Evolutionary conservation across 345 rosid species (phyloP), one percentile per base, ranked within the genome.

Genomic region (Iberis pinnata): DNA sequence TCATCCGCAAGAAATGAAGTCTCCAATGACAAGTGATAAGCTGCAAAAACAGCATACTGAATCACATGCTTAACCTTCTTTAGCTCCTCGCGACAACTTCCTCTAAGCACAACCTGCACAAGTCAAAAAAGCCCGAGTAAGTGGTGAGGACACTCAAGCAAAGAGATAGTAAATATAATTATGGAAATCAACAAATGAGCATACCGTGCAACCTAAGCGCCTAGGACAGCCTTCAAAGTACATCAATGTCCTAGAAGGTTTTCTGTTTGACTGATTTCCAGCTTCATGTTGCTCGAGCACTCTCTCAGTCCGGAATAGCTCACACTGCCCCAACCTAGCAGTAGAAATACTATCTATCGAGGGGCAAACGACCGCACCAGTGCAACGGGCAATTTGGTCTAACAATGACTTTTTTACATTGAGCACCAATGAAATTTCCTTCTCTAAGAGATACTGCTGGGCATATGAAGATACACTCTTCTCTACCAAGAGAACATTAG

Each of bases 1-100:
- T 93, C 99, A 60, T 93, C 99, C 26, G 96, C 97, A 64, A 93
- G 99, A 61, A 88, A 93, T 35, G 95, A 93, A 65, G 99, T 88
- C 75, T 93, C 95, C 7, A 88, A 80, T 7, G 92, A 83, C 47
- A 93, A 64, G 67, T 93, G 99, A 73, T 88, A 82, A 47, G 99
- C 99, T 13, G 99, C 99, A 83, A 93, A 93, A 31, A 88, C 80
- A 17, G 97, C 95, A 66, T 70, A 88, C 55, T 86, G 97, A 60
- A 93, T 73, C 31, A 86, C 95, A 25, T 78, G 78, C 78, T 93
- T 93, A 54, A 93, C 77, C 80, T 82, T 93, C 83, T 88, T 86
- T n/a, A 93, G 79, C 59, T 88, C 94, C 55, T 88, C 87, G 9
- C 86, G 82, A 61, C 70, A 60, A 55, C 66, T 56, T 12, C 99